Percentiles rank a stretch among this genome's conserved stretches.
These are phyloP conservation scores for Aspergillus fijiensis DNA, from an alignment of 2,329 filamentous ascomycete species.

Conservation along the genomic window DNA sequence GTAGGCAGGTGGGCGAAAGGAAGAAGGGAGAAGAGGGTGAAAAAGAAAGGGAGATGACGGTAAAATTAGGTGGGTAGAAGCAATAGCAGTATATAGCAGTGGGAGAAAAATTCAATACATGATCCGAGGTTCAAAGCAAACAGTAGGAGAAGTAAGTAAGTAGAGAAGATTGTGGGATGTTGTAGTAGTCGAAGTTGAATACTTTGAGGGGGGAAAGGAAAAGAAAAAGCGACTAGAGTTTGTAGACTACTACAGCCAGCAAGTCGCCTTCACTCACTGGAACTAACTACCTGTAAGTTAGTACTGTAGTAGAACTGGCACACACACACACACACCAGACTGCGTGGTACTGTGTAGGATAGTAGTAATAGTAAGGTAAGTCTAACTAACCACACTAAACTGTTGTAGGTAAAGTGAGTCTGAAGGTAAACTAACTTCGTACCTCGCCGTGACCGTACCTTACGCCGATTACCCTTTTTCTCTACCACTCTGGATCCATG, in stretches of 20 bases:
- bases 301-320: background rate
- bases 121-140: background rate
- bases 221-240: constrained; percentile 14
- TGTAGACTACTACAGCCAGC: constrained; percentile 11
- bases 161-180: constrained; percentile 4
- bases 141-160: background rate
- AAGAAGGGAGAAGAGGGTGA: constrained; percentile 12
- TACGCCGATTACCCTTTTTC: constrained; percentile 14
- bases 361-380: background rate
- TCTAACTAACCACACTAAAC: too few species aligned
- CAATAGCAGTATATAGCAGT: background rate
- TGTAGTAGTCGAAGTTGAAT: constrained; percentile 4
- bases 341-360: background rate
- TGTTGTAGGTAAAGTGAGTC: constrained; percentile 2
- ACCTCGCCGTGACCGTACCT: background rate
- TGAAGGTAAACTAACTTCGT: background rate
- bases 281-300: background rate
- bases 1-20: constrained; percentile 8
- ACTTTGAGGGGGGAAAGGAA: background rate
- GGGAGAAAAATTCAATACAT: constrained; percentile 2
- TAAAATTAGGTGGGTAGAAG: constrained; percentile 7
- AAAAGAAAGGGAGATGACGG: constrained; percentile 12
- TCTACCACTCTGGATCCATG: constrained; percentile 12
- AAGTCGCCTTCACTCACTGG: constrained; percentile 7
- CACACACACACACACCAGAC: background rate